Base-by-base conservation (phyloP, 345 rosid species). In the Citrus glauca region DNA sequence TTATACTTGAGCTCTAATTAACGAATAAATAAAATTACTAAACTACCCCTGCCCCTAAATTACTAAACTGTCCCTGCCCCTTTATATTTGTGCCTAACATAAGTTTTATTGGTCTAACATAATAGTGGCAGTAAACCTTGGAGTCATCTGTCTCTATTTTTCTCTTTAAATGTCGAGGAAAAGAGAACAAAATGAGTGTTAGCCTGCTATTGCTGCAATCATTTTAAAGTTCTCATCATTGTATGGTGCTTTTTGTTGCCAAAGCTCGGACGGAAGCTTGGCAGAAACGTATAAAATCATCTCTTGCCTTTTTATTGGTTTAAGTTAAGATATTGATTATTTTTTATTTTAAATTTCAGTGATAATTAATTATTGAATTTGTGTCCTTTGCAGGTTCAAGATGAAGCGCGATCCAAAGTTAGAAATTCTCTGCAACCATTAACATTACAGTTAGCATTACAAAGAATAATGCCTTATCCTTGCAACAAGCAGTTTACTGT, bases 401-500 rank as follows among this genome's bases (percentile, higher is more conserved):
- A 95, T 72, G 93, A 93, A 83, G 94, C 94, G 66, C 93, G 98
- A 65, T 72, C 81, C 25, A 86, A 79, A 75, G 89, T 92, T 72
- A 88, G 97, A 85, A 86, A 84, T 59, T 90, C 90, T 19, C 86
- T 93, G 42, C 66, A 92, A 6, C 89, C 92, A 64, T 73, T 78
- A 60, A 82, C 92, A 71, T 90, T 88, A 32, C 91, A 87, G 80
- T 79, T 72, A 37, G 92, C 94, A 35, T 78, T 95, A 71, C 91
- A 89, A 81, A 84, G 95, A 74, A 88, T 89, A 78, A 79, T 95
- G 76, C 95, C 98, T 28, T 81, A 70, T 81, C 95, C 97, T 30
- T 93, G 98, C 89, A 88, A 84, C 75, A 90, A 87, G 67, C 97
- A 91, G 81, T 87, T 89, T 78, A 95, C 97, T 25, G 88, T 86